phyloP scores from a whole-genome alignment of 345 rosid species.

The Eucalyptus camaldulensis region DNA sequence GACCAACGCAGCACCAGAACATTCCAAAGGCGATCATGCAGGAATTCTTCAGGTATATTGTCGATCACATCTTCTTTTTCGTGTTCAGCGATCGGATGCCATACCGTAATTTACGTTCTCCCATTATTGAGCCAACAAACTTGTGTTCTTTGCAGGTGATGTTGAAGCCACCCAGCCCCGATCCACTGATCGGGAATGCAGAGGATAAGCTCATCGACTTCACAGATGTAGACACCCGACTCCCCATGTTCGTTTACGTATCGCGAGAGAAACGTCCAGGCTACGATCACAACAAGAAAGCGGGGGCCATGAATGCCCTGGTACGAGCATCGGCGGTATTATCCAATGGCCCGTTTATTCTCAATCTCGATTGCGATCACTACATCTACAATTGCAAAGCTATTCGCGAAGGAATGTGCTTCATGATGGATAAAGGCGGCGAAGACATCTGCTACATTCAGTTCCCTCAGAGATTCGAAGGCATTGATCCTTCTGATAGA shows the following conservation, averaged over 20 bases:
- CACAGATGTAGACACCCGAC: constrained; percentile 61
- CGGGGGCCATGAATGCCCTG: constrained; percentile 92
- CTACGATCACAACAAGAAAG: constrained; percentile 95
- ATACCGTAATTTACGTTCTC: not conserved
- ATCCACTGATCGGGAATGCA: constrained; percentile 42
- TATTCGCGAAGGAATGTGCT: constrained; percentile 91
- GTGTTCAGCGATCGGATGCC: not conserved
- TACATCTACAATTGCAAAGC: constrained; percentile 85
- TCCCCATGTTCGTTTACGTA: constrained; percentile 86
- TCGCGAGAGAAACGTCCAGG: constrained; percentile 92
- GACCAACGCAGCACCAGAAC: constrained; percentile 45
- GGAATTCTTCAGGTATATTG: constrained; percentile 56
- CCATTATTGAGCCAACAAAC: not conserved
- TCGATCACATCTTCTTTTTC: not conserved
- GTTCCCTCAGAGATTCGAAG: constrained; percentile 94
- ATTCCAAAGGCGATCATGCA: constrained; percentile 89
- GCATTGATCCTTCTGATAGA: constrained; percentile 93
- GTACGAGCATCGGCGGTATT: constrained; percentile 80
- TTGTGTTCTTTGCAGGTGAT: constrained; percentile 26
- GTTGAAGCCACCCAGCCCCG: constrained; percentile 87
- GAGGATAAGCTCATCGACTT: constrained; percentile 76
- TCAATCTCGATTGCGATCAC: constrained; percentile 96
- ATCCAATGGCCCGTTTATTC: constrained; percentile 93
- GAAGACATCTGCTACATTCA: constrained; percentile 89
- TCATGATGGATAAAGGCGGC: constrained; percentile 95